Conservation (phyloP, 1,284 basidiomycete species). For the Trichosporon coremiiforme region DNA sequence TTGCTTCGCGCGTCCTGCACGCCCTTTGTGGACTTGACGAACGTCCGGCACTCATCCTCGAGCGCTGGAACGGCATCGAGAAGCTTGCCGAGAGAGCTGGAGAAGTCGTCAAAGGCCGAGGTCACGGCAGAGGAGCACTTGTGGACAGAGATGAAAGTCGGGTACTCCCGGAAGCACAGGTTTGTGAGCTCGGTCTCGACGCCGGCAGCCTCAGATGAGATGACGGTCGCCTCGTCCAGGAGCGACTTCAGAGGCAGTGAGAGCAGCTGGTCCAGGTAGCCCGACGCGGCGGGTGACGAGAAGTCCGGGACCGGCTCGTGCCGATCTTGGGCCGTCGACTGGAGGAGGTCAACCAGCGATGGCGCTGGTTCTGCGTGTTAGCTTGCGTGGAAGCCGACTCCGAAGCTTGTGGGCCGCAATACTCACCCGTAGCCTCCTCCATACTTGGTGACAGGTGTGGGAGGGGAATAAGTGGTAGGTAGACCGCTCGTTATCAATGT, state of each 20-base stretch:
- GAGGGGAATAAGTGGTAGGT: background rate
- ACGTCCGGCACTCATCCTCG: slow-evolving; percentile 68
- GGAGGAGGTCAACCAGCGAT: slow-evolving; percentile 45
- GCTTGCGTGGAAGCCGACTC: background rate
- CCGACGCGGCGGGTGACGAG: slow-evolving; percentile 29
- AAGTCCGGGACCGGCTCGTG: slow-evolving; percentile 33
- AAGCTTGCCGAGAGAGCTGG: slow-evolving; percentile 66
- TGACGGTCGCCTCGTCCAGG: slow-evolving; percentile 67
- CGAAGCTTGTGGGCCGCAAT: background rate
- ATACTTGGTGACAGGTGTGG: slow-evolving; percentile 14
- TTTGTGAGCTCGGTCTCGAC: slow-evolving; percentile 83
- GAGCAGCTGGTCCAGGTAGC: slow-evolving; percentile 62
- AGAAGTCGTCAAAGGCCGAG: slow-evolving; percentile 68
- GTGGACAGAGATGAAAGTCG: slow-evolving; percentile 81
- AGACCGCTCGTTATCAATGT: background rate
- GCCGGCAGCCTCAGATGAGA: slow-evolving; percentile 77
- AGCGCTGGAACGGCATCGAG: slow-evolving; percentile 69
- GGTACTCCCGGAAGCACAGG: slow-evolving; percentile 82
- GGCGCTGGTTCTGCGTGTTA: slow-evolving; percentile 30
- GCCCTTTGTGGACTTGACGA: slow-evolving; percentile 63
- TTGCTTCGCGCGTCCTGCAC: slow-evolving; percentile 69
- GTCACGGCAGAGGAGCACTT: slow-evolving; percentile 61
- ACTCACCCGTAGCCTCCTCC: slow-evolving; percentile 36
- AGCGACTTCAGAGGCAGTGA: slow-evolving; percentile 68
- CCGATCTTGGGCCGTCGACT: slow-evolving; percentile 26